These are phyloP conservation scores for Candolleomyces eurysporus DNA, from an alignment of 768 basidiomycete genomes.

Conservation along the genomic window DNA sequence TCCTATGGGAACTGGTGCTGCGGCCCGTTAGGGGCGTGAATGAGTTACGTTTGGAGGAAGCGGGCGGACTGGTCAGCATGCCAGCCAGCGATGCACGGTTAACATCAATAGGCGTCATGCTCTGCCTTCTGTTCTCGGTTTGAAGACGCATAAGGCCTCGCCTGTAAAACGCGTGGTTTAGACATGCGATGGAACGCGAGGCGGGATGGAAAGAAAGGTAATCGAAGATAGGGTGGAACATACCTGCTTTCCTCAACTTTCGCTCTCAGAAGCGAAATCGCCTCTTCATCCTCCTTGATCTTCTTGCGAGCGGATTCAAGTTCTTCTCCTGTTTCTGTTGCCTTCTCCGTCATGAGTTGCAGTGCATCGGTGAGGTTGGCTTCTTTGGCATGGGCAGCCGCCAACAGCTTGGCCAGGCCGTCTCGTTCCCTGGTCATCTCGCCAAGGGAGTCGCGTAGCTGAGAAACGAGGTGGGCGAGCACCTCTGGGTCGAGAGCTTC, in stretches of 20 bases:
- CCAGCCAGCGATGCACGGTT: constrained; percentile 39
- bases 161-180: constrained; percentile 31
- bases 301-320: constrained; percentile 49
- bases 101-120: constrained; percentile 54
- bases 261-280: constrained; percentile 69
- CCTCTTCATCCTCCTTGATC: constrained; percentile 72
- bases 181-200: not conserved
- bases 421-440: constrained; percentile 73
- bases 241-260: constrained; percentile 89
- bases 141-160: constrained; percentile 87
- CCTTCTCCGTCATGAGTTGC: constrained; percentile 64
- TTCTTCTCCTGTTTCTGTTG: constrained; percentile 54
- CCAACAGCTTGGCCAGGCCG: constrained; percentile 53
- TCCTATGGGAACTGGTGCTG: constrained; percentile 55
- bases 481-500: constrained; percentile 72
- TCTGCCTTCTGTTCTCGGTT: constrained; percentile 68
- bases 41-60: constrained; percentile 63
- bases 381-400: constrained; percentile 50
- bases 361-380: constrained; percentile 63
- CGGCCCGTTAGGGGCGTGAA: constrained; percentile 69
- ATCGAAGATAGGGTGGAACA: constrained; percentile 15
- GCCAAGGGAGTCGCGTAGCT: constrained; percentile 63
- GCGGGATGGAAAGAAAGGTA: too few species aligned
- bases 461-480: constrained; percentile 71
- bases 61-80: constrained; percentile 41